Base-by-base conservation (phyloP, 371 early-diverging fungal genomes). In the Umbelopsis sp. region DNA sequence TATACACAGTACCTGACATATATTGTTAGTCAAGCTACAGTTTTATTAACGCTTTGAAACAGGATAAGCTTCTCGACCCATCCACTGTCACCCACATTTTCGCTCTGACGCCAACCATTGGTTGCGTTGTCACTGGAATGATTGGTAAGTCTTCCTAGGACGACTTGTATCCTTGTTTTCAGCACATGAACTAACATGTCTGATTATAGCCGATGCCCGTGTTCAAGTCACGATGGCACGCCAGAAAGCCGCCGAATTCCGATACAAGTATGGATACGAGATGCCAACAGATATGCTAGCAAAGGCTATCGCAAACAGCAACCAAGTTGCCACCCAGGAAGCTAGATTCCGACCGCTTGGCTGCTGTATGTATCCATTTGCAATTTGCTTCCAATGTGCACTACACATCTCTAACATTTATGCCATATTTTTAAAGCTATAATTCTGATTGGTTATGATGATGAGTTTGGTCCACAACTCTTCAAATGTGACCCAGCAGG, bases 401-500 rank as follows among this genome's bases (percentile, higher is more conserved):
- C 12, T 7, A 7, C 41, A 41, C 12, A 7, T 10, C 7, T 7
- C 41, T 41, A 41, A 41, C 41, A 7, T 3, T 46, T 25, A 62
- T 32, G 18, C 35, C 18, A 16, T 48, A 48, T n/a, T n/a, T 50
- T 11, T 14, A 11, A 75, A 93, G 94, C 99, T 63, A 96, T 98
- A 95, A 97, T 97, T 66, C 79, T 99, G 69, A 93, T 97, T 71
- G 98, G 97, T 44, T 87, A 91, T 77, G 99, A 99, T 75, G 95
- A 93, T 67, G 99, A 99, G 80, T 84, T 86, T 52, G 98, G 98
- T 44, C 97, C 98, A 41, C 96, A 96, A 76, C 85, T 99, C 63
- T 99, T 91, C 90, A 98, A 99, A 80, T 91, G 92, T 67, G 99
- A 99, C 76, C 99, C 99, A 48, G 97, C 99, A 62, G 99, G 99